Evolutionary conservation across 2,329 filamentous ascomycete genomes (phyloP).

Genomic region (Fusarium paranaense): DNA sequence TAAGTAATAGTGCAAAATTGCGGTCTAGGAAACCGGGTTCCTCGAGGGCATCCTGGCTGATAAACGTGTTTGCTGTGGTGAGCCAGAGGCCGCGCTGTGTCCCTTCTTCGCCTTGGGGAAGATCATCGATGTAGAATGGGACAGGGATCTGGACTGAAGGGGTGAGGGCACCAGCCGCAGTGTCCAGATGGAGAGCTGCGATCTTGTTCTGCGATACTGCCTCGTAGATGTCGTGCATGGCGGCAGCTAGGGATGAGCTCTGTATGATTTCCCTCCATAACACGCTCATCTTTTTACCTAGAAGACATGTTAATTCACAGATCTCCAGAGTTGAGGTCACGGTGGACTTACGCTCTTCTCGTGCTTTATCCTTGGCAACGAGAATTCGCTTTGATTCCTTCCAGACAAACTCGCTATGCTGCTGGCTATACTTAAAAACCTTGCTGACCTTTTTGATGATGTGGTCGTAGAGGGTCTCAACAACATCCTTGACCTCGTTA

Average conservation of each 20-base stretch:
- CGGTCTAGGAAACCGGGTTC: slow-evolving; percentile 80
- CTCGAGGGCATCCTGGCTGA: slow-evolving; percentile 74
- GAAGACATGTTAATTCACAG: slow-evolving; percentile 10
- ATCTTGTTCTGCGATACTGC: slow-evolving; percentile 87
- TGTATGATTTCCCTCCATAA: slow-evolving; percentile 79
- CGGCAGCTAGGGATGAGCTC: slow-evolving; percentile 82
- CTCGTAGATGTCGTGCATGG: slow-evolving; percentile 84
- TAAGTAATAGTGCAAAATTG: slow-evolving; percentile 86
- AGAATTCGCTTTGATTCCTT: slow-evolving; percentile 88
- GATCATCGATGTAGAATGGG: slow-evolving; percentile 77
- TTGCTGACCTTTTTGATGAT: slow-evolving; percentile 94
- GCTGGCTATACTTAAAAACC: slow-evolving; percentile 92
- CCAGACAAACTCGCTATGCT: slow-evolving; percentile 90
- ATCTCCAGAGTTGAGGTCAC: neutral
- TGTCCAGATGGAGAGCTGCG: slow-evolving; percentile 82
- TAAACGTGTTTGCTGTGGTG: slow-evolving; percentile 84
- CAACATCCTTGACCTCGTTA: slow-evolving; percentile 79
- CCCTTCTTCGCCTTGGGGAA: slow-evolving; percentile 75
- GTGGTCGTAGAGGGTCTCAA: slow-evolving; percentile 84
- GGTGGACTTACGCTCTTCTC: slow-evolving; percentile 69
- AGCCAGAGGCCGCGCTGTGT: slow-evolving; percentile 84
- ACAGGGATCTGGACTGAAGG: slow-evolving; percentile 74
- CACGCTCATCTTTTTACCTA: slow-evolving; percentile 69
- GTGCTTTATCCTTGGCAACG: slow-evolving; percentile 82
- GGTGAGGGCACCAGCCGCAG: slow-evolving; percentile 66